phyloP scores from a whole-genome alignment of 192 early-diverging fungal species.

The Gamsiella multidivaricata region DNA sequence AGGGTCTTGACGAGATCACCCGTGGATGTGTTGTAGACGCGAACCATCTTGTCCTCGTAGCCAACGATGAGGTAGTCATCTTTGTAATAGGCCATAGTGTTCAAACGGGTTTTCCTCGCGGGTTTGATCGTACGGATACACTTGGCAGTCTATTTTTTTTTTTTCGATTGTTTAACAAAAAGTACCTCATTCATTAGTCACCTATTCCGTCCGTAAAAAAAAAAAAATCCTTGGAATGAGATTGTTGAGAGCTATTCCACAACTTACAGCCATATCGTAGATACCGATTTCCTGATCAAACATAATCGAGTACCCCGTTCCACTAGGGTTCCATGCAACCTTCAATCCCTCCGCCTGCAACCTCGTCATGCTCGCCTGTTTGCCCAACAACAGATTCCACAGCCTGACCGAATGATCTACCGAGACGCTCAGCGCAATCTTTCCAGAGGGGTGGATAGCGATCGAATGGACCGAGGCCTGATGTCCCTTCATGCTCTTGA shows the following conservation, averaged over 20 bases:
- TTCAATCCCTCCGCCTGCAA: constrained; percentile 60
- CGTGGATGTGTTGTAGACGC: constrained; percentile 60
- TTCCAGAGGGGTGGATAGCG: constrained; percentile 95
- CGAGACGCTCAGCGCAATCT: constrained; percentile 88
- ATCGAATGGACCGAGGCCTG: constrained; percentile 80
- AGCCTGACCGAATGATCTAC: constrained; percentile 74
- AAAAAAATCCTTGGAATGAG: no score
- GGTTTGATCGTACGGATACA: constrained; percentile 45
- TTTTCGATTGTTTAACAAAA: constrained; percentile 9
- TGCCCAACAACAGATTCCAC: constrained; percentile 84
- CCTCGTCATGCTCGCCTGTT: constrained; percentile 65
- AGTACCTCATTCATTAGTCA: background rate
- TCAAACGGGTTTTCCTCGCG: constrained; percentile 40
- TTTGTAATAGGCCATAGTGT: constrained; percentile 39
- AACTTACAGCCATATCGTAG: constrained; percentile 70
- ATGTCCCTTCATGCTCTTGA: constrained; percentile 89
- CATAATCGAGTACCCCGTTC: constrained; percentile 69
- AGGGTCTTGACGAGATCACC: constrained; percentile 59
- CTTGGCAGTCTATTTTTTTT: constrained; percentile 48
- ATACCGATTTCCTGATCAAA: constrained; percentile 64
- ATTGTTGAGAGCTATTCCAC: no score
- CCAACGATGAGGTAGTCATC: constrained; percentile 67
- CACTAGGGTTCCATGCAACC: constrained; percentile 66
- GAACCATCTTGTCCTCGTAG: constrained; percentile 69
- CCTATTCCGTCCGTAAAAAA: no score